phyloP scores from a whole-genome alignment of 2,329 filamentous ascomycete species.

The Boeremia lycopersici region DNA sequence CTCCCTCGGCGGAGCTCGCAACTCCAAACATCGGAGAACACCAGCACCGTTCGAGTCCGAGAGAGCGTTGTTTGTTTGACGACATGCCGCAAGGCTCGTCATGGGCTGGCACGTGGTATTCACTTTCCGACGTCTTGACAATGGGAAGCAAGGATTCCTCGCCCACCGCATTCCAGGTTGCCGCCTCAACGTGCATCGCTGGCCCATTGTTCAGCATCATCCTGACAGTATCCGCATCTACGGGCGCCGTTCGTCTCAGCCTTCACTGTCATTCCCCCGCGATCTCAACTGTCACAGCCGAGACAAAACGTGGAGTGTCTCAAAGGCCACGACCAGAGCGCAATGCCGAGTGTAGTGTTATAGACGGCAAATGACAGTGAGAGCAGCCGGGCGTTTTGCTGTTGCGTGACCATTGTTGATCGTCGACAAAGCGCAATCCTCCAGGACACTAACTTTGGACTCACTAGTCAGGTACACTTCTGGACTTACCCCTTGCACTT shows the following conservation, averaged over 20 bases:
- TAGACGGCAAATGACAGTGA: slow-evolving; percentile 11
- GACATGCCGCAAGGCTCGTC: slow-evolving; percentile 8
- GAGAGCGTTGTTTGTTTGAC: slow-evolving; percentile 15
- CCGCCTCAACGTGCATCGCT: slow-evolving; percentile 11
- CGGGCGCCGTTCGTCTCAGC: slow-evolving; percentile 34
- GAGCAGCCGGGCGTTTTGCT: background rate
- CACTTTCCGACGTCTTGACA: slow-evolving; percentile 5
- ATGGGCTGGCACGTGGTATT: slow-evolving; percentile 10
- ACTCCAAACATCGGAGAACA: background rate
- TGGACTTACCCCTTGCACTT: slow-evolving; percentile 18
- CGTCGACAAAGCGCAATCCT: slow-evolving; percentile 15
- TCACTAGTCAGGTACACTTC: slow-evolving; percentile 13
- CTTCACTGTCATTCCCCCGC: slow-evolving; percentile 19
- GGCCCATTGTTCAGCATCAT: slow-evolving; percentile 17
- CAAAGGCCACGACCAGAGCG: slow-evolving; percentile 25
- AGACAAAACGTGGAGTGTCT: slow-evolving; percentile 26
- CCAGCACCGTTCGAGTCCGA: background rate
- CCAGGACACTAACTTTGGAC: slow-evolving; percentile 13
- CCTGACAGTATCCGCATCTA: slow-evolving; percentile 16
- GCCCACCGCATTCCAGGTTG: slow-evolving; percentile 11
- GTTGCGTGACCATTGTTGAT: slow-evolving; percentile 10
- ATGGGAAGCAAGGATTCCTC: slow-evolving; percentile 11
- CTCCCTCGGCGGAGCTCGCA: slow-evolving; percentile 15
- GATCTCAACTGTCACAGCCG: slow-evolving; percentile 15
- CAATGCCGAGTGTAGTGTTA: slow-evolving; percentile 7